Evolutionary conservation across 2,329 filamentous ascomycete genomes (phyloP).

Genomic region (Coniochaeta sp.): DNA sequence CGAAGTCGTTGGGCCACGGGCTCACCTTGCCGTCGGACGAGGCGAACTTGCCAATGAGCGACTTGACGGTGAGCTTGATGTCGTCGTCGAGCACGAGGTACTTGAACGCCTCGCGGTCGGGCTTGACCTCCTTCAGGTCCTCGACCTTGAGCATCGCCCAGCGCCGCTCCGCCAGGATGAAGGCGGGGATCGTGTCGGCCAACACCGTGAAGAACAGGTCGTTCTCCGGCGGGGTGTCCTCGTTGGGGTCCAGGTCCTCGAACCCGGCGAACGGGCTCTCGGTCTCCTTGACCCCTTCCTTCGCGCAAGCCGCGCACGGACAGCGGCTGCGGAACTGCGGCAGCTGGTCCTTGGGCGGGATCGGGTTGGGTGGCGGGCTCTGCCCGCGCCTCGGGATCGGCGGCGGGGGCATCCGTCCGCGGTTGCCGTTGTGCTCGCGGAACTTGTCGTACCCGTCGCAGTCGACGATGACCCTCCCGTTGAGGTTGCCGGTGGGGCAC

Average conservation of each 20-base stretch:
- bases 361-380: constrained; percentile 2
- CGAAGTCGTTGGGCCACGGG: constrained; percentile 38
- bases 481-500: constrained; percentile 19
- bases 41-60: constrained; percentile 39
- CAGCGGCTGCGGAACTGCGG: constrained; percentile 33
- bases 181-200: constrained; percentile 36
- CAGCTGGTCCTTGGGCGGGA: constrained; percentile 23
- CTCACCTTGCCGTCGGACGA: constrained; percentile 28
- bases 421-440: constrained; percentile 8
- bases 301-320: constrained; percentile 28
- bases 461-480: constrained; percentile 34
- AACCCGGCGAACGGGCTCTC: constrained; percentile 27
- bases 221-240: constrained; percentile 25
- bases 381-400: constrained; percentile 4
- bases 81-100: constrained; percentile 40
- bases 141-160: constrained; percentile 36
- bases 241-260: constrained; percentile 28
- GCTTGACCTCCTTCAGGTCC: constrained; percentile 28
- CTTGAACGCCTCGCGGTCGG: constrained; percentile 41
- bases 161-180: constrained; percentile 33
- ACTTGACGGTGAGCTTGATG: constrained; percentile 38
- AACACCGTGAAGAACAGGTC: constrained; percentile 36
- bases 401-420: background rate
- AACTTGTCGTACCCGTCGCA: constrained; percentile 31
- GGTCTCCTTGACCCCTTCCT: constrained; percentile 7